These are phyloP conservation scores for Suhomyces canberraensis DNA, from an alignment of 805 yeast species.

Conservation along the genomic window DNA sequence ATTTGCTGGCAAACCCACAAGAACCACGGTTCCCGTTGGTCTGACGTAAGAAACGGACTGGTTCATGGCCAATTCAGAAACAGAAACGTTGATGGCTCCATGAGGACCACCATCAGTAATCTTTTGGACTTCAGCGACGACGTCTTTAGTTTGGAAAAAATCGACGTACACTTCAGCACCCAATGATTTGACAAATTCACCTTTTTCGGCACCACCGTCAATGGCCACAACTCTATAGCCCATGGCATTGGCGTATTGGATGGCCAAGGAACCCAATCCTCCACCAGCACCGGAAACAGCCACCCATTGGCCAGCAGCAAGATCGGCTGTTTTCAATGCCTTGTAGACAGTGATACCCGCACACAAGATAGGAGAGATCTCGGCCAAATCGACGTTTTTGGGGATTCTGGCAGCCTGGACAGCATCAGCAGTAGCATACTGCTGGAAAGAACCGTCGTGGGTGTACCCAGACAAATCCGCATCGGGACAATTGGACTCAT, in stretches of 20 bases:
- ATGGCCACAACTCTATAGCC: conserved; percentile 69
- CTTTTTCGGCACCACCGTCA: conserved; percentile 68
- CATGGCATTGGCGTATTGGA: conserved; percentile 76
- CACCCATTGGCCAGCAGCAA: conserved; percentile 71
- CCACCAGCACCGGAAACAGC: conserved; percentile 79
- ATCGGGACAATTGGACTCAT: conserved; percentile 67
- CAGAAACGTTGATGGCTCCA: conserved; percentile 47
- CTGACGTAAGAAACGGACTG: conserved; percentile 46
- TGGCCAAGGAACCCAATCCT: conserved; percentile 72
- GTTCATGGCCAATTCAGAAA: conserved; percentile 47
- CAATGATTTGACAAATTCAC: conserved; percentile 47
- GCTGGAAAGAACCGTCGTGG: conserved; percentile 89
- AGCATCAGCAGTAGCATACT: conserved; percentile 86
- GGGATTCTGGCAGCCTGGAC: conserved; percentile 83
- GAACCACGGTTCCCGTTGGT: conserved; percentile 31
- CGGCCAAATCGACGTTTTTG: conserved; percentile 68
- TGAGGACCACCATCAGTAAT: conserved; percentile 64
- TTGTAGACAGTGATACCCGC: conserved; percentile 92
- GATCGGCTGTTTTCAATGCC: conserved; percentile 77
- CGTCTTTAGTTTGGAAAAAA: conserved; percentile 48
- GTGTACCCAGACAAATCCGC: conserved; percentile 77
- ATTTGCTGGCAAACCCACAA: conserved; percentile 76
- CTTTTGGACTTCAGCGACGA: conserved; percentile 38
- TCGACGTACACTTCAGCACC: conserved; percentile 68
- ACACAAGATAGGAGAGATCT: conserved; percentile 78